Base-by-base conservation (phyloP, 306 rosid genomes). In the Alnus rubra region DNA sequence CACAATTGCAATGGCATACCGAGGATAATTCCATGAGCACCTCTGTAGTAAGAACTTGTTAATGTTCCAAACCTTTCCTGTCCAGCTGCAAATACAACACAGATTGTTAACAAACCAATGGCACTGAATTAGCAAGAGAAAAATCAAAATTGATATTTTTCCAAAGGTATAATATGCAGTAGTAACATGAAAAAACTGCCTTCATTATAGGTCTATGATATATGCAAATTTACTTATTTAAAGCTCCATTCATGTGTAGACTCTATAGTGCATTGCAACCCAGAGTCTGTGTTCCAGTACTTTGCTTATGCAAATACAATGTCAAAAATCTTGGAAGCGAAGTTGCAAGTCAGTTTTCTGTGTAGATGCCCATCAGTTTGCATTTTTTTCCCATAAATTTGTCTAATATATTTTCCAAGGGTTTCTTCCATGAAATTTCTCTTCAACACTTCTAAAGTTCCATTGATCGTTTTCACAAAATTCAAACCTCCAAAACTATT, bases 31-130 rank as follows among this genome's bases (percentile, higher is more conserved):
- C 99, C 99, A 62, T 95, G 97, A 59, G 99, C 94, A 16, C 98
- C 98, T 91, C 99, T 87, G 86, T 95, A 95, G 81, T 91, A 95
- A 31, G 99, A 95, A 74, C 96, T 87, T 78, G 88, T 93, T 19
- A 95, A 88, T 5, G 94, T 93, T 84, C 99, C 97, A 45, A 95
- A 95, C 88, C 97, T 91, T 90, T 95, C 99, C 76, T 95, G 99
- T 76, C 98, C 99, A 69, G 99, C 99, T 95, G 93, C 82, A 79
- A 69, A 75, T 47, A 44, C 65, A 69, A 78, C 75, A 81, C 18
- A 30, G 39, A 63, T 63, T 28, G 3, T 51, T 75, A 53, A 54
- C 52, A 53, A 70, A 69, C 56, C 52, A 64, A 74, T 23, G 1
- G 12, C 71, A 77, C 5, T 52, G 50, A 69, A 74, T 64, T 79